A percentile compares a stretch with the other conserved stretches of the same genome.
These are phyloP conservation scores for Murraya paniculata DNA, from an alignment of 345 rosid genomes.

Conservation along the genomic window DNA sequence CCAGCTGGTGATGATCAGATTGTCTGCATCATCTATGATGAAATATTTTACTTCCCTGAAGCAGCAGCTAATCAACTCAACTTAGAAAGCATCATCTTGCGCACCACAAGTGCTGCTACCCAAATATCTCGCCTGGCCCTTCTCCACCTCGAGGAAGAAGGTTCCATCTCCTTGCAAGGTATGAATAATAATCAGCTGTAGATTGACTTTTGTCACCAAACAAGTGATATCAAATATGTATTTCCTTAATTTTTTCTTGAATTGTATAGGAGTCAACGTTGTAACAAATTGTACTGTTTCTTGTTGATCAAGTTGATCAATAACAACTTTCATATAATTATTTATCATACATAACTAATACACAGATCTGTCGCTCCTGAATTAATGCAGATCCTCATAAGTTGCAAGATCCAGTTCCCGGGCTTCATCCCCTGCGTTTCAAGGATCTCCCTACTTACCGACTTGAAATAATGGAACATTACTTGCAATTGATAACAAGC, in stretches of 20 bases:
- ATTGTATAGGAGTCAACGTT: neutral
- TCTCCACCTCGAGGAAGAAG: neutral
- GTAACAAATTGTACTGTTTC: neutral
- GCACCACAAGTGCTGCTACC: conserved; percentile 11
- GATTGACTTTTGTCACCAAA: neutral
- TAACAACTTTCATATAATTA: neutral
- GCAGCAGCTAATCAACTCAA: neutral
- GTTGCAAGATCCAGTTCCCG: neutral
- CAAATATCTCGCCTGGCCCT: neutral
- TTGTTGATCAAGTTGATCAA: neutral
- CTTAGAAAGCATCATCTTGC: conserved; percentile 14
- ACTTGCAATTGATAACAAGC: neutral
- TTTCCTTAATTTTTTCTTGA: neutral
- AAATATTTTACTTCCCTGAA: conserved; percentile 14
- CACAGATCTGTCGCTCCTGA: neutral
- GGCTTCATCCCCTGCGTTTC: conserved; percentile 1
- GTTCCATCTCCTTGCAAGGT: neutral
- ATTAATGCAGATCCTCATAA: conserved; percentile 1
- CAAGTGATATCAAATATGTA: neutral
- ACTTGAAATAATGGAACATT: no score
- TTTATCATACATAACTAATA: no score
- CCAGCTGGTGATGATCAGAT: neutral
- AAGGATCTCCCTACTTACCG: neutral
- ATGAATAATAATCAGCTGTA: neutral
- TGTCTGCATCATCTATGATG: conserved; percentile 11